phyloP scores from a whole-genome alignment of 2,329 filamentous ascomycete genomes.

The Sarocladium brachiariae region DNA sequence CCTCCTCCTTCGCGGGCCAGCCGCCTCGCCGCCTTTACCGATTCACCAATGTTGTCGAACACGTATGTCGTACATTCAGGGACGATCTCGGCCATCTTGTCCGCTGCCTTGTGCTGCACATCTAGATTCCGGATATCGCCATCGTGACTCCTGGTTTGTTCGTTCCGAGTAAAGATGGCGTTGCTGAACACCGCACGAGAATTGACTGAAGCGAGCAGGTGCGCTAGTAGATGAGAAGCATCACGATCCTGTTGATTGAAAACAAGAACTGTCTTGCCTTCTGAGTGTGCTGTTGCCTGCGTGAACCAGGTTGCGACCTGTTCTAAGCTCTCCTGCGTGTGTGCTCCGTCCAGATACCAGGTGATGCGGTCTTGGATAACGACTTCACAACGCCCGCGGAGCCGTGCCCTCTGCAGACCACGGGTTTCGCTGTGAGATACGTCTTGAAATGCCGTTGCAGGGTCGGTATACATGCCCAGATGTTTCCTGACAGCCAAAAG shows the following conservation, averaged over 20 bases:
- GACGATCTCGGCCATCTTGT: conserved; percentile 51
- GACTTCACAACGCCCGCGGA: conserved; percentile 73
- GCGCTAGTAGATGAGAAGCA: conserved; percentile 56
- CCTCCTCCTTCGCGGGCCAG: conserved; percentile 30
- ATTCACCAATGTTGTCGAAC: conserved; percentile 64
- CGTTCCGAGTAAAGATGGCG: conserved; percentile 78
- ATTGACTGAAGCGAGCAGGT: conserved; percentile 49
- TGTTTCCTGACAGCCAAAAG: conserved; percentile 51
- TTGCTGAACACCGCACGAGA: conserved; percentile 52
- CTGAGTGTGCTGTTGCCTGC: conserved; percentile 28
- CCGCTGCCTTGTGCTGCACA: conserved; percentile 62
- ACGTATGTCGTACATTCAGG: conserved; percentile 38
- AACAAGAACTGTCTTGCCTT: conserved; percentile 50
- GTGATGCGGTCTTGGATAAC: conserved; percentile 44
- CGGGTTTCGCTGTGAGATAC: conserved; percentile 42
- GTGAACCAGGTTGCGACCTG: conserved; percentile 74
- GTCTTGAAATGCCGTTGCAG: conserved; percentile 17
- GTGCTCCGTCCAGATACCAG: conserved; percentile 84
- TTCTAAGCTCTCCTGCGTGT: conserved; percentile 77
- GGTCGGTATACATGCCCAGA: conserved; percentile 29
- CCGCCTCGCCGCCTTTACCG: conserved; percentile 50
- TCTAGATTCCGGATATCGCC: conserved; percentile 38
- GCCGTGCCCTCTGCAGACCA: conserved; percentile 59
- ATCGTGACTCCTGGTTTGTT: conserved; percentile 20
- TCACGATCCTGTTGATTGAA: conserved; percentile 94